phyloP scores from a whole-genome alignment of 2,329 filamentous ascomycete species.

The Alternaria gaisen region DNA sequence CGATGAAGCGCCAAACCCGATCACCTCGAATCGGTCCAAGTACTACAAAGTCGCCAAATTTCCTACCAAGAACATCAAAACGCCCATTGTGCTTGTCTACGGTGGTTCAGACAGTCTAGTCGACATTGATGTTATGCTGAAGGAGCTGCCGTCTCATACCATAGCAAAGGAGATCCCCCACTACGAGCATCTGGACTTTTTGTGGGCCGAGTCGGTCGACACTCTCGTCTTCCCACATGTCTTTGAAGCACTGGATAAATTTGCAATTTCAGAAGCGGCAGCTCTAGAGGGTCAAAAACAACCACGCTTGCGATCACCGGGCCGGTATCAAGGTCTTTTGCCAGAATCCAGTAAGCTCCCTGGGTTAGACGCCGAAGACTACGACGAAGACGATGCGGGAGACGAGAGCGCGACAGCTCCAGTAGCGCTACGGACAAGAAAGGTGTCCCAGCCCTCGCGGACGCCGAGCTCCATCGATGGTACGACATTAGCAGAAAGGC shows the following conservation, averaged over 20 bases:
- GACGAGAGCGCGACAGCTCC: conserved; percentile 41
- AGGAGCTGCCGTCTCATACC: conserved; percentile 84
- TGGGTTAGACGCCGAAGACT: conserved; percentile 34
- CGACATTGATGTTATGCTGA: conserved; percentile 91
- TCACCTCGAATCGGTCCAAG: conserved; percentile 75
- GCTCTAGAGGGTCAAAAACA: conserved; percentile 25
- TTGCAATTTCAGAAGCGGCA: conserved; percentile 42
- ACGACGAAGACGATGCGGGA: conserved; percentile 30
- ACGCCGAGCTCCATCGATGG: conserved; percentile 19
- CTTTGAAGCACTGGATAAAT: conserved; percentile 84
- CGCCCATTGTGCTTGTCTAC: conserved; percentile 91
- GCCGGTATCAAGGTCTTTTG: conserved; percentile 38
- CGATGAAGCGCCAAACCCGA: conserved; percentile 83
- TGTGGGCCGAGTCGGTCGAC: conserved; percentile 90
- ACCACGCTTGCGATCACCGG: conserved; percentile 40
- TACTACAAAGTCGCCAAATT: conserved; percentile 98
- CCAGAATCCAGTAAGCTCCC: conserved; percentile 33
- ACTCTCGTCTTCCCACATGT: conserved; percentile 88
- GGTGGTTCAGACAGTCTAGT: conserved; percentile 93
- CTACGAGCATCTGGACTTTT: conserved; percentile 96
- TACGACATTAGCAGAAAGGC: conserved; percentile 11
- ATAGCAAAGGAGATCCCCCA: conserved; percentile 86
- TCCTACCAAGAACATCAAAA: conserved; percentile 95
- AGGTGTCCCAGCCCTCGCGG: conserved; percentile 33
- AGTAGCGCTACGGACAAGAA: conserved; percentile 24